These are phyloP conservation scores for Triglochin maritima DNA, from an alignment of 106 monocot genomes.

Conservation along the genomic window DNA sequence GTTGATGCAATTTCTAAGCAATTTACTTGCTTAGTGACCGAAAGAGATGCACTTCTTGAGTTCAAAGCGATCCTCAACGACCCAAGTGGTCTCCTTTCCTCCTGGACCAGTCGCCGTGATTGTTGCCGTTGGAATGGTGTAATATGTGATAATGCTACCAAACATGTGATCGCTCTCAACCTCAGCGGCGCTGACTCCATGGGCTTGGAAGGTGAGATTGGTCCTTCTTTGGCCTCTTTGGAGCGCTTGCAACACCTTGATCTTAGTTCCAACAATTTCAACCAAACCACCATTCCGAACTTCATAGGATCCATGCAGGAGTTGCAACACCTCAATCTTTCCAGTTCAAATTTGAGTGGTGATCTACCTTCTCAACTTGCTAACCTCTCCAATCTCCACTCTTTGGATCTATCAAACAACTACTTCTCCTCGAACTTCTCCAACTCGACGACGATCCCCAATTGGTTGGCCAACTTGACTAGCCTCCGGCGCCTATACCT, in stretches of 20 bases:
- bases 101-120: constrained; percentile 18
- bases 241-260: constrained; percentile 19
- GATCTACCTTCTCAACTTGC: constrained; percentile 21
- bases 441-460: not conserved
- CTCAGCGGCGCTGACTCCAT: not conserved
- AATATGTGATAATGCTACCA: constrained; percentile 8
- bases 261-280: constrained; percentile 19
- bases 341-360: constrained; percentile 4
- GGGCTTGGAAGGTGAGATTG: constrained; percentile 4
- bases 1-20: too few relatives aligned
- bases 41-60: constrained; percentile 27
- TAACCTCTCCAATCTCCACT: constrained; percentile 17
- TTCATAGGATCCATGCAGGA: constrained; percentile 21
- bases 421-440: not conserved
- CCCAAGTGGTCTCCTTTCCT: constrained; percentile 12
- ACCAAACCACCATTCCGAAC: constrained; percentile 7
- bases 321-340: constrained; percentile 26
- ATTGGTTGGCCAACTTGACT: not conserved
- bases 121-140: constrained; percentile 26
- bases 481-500: not conserved
- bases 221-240: constrained; percentile 12
- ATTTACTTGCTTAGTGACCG: constrained; percentile 6
- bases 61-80: constrained; percentile 18
- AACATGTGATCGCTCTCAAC: constrained; percentile 10
- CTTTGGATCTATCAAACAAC: constrained; percentile 15